Evolutionary conservation across 306 rosid genomes (phyloP), one percentile per base, ranked within the genome.

Genomic region (Spatholobus suberectus): DNA sequence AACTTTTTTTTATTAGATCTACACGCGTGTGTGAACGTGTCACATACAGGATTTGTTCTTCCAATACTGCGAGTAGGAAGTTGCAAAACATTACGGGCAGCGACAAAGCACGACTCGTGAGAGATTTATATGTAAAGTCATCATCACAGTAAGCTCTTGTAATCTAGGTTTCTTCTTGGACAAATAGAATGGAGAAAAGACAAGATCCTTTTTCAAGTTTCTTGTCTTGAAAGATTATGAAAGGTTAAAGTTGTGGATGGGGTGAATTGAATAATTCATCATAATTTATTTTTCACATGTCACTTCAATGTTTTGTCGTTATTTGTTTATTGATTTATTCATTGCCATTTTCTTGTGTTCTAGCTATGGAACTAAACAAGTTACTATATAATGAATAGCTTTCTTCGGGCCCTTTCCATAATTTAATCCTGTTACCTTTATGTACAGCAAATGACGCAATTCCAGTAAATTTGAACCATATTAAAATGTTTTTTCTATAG

Each of bases 211-310:
- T 76, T 70, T 54, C 77, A 70, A 17, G 63, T 68, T 67, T 84
- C 70, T 32, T 85, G 83, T 81, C 77, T 76, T 65, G 51, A 52
- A 67, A 63, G 62, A 61, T 79, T 67, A 62, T 37, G 77, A 75
- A 77, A 71, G 72, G 73, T 76, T 47, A 85, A 85, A 81, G 81
- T n/a, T 73, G 85, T 88, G 85, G 84, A 41, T 68, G 27, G 81
- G 87, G 88, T 44, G 72, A 79, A 81, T 59, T 84, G 83, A 78
- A 81, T 75, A 46, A 57, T 77, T 46, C 71, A 20, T 59, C 41
- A 34, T 40, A 78, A 66, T 62, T 15, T 43, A 32, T 18, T 76
- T 54, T 72, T 55, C 80, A 17, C 41, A 24, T 23, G 81, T 76
- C 82, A 73, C 76, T 41, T 86, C 75, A 76, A 47, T 80, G 58